phyloP scores from a whole-genome alignment of 2,329 filamentous ascomycete species.

The Hirsutella thompsonii region DNA sequence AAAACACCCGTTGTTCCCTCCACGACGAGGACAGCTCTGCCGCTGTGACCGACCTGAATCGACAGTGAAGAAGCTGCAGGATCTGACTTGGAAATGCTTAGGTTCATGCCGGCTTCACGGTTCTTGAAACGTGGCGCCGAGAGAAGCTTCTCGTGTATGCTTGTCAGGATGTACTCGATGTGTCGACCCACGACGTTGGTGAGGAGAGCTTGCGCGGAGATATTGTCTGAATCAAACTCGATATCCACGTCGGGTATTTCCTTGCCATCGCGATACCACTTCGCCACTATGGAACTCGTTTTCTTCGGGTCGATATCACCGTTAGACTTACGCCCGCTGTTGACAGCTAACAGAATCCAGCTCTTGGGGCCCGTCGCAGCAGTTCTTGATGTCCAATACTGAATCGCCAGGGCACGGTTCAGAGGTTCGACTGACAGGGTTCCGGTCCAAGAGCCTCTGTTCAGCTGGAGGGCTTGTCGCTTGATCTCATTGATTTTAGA shows the following conservation, averaged over 20 bases:
- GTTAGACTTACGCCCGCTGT: slow-evolving; percentile 44
- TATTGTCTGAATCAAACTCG: slow-evolving; percentile 46
- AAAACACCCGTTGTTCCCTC: slow-evolving; percentile 71
- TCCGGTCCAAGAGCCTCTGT: slow-evolving; percentile 62
- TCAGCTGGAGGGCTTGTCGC: slow-evolving; percentile 62
- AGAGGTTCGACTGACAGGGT: slow-evolving; percentile 66
- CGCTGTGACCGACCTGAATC: slow-evolving; percentile 55
- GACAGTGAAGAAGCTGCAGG: slow-evolving; percentile 55
- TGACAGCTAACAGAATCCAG: slow-evolving; percentile 81
- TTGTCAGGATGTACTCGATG: slow-evolving; percentile 55
- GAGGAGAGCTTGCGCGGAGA: slow-evolving; percentile 66
- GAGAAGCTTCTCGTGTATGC: slow-evolving; percentile 48
- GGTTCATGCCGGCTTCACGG: slow-evolving; percentile 42
- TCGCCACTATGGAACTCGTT: slow-evolving; percentile 45
- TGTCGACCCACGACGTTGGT: slow-evolving; percentile 65
- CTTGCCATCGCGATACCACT: slow-evolving; percentile 78
- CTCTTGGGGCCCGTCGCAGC: slow-evolving; percentile 52
- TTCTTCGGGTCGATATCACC: slow-evolving; percentile 25
- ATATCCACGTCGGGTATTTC: slow-evolving; percentile 61
- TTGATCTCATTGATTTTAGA: slow-evolving; percentile 78
- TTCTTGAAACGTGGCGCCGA: slow-evolving; percentile 48
- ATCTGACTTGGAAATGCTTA: slow-evolving; percentile 45
- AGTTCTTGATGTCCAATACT: slow-evolving; percentile 69
- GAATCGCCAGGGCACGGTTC: slow-evolving; percentile 70
- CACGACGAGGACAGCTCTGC: slow-evolving; percentile 49